phyloP scores from a whole-genome alignment of 2,329 filamentous ascomycete species.

The Fusarium devonianum region DNA sequence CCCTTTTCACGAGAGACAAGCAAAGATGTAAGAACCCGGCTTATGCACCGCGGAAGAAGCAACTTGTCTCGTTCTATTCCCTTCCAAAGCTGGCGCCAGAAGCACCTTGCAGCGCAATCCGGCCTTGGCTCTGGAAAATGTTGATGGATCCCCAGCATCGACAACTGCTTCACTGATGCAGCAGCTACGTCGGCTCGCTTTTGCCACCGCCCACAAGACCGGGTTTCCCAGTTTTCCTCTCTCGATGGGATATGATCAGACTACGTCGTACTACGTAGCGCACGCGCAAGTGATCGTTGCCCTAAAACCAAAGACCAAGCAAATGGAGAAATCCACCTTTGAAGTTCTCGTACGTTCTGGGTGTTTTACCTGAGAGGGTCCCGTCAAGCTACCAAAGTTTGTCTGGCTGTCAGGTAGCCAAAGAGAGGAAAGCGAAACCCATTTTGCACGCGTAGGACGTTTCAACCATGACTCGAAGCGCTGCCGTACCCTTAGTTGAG shows the following conservation, averaged over 20 bases:
- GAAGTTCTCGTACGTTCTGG: slow-evolving; percentile 4
- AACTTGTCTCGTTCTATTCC: slow-evolving; percentile 13
- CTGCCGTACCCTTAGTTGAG: slow-evolving; percentile 81
- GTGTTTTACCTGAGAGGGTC: slow-evolving; percentile 5
- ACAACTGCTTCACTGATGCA: slow-evolving; percentile 3
- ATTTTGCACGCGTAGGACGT: not conserved
- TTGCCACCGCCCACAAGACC: slow-evolving; percentile 19
- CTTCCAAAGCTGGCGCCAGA: slow-evolving; percentile 21
- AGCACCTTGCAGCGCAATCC: slow-evolving; percentile 1
- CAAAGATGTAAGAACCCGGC: slow-evolving; percentile 3
- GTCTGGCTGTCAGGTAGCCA: slow-evolving; percentile 9
- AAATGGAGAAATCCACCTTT: slow-evolving; percentile 28
- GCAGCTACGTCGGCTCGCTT: not conserved
- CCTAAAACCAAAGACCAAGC: slow-evolving; percentile 11
- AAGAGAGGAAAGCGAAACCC: not conserved
- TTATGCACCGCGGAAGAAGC: slow-evolving; percentile 13
- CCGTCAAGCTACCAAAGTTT: slow-evolving; percentile 24
- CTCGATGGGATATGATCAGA: slow-evolving; percentile 11
- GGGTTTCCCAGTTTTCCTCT: slow-evolving; percentile 1
- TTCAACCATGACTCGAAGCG: slow-evolving; percentile 1
- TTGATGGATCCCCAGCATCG: not conserved
- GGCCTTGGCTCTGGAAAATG: not conserved
- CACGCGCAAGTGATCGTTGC: slow-evolving; percentile 31
- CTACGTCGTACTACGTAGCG: not conserved
- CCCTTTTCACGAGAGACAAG: not conserved